Base-by-base conservation (phyloP, 2,329 filamentous ascomycete genomes). In the Phoma herbarum region DNA sequence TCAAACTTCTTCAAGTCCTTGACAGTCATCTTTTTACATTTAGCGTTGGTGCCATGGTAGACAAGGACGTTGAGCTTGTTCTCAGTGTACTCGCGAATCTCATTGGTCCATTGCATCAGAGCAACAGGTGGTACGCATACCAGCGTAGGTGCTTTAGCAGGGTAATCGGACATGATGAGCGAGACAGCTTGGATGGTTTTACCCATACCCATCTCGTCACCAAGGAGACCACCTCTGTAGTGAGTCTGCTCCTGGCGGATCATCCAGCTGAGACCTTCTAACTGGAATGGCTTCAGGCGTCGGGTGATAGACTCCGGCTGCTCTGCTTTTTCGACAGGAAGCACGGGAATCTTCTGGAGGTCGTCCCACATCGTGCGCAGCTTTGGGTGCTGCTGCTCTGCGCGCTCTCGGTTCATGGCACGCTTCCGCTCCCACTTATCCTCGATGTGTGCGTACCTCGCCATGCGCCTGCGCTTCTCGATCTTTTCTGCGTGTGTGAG, bases 151-250 rank as follows among this genome's bases (percentile, higher is more conserved):
- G 89, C 81, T 66, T 90, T 90, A 22, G 88, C 90, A 3, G 93
- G 94, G 70, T 91, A 97, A 75, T 98, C 93, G 0, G 94, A 97
- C 95, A 98, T 98, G 77, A 99, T 93, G 43, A 99, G 85, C 3
- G 94, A 97, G 18, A 99, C 95, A 2, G 95, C 94, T 78, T 99
- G 95, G 49, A 99, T 98, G 0, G 95, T 99, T 81, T 99, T 99
- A 48, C 95, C 95, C 80, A 99, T 91, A 20, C 95, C 95, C 95
- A 99, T 99, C 78, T 99, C 95, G 68, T 99, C 95, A 59, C 95
- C 95, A 2, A 99, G 85, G 2, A 99, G 83, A 14, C 95, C 95
- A 18, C 95, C 95, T 71, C 88, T 91, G 85, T 93, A 98, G 37
- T 90, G 80, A 0, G 87, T 90, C 77, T 91, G 82, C 75, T 99